phyloP scores from a whole-genome alignment of 2,329 filamentous ascomycete genomes.

The Cercospora brassicicola region DNA sequence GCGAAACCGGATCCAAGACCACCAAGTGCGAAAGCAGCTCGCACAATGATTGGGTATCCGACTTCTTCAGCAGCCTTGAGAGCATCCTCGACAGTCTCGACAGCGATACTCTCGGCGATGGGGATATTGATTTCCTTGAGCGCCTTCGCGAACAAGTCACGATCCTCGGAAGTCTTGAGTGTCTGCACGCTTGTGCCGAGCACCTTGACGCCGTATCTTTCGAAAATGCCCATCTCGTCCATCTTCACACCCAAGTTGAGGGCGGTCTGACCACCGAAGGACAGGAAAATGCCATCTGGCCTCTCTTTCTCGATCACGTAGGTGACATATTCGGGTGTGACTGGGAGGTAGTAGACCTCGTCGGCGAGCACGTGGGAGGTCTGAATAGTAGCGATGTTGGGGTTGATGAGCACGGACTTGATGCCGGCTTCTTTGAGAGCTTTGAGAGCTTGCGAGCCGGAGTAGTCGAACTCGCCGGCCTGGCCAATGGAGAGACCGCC shows the following conservation, averaged over 20 bases:
- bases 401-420: conserved; percentile 89
- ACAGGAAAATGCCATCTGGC: conserved; percentile 95
- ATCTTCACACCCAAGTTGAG: conserved; percentile 96
- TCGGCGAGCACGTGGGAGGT: conserved; percentile 94
- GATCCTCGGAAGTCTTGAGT: conserved; percentile 89
- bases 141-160: conserved; percentile 93
- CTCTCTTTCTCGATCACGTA: conserved; percentile 96
- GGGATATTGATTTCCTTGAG: conserved; percentile 97
- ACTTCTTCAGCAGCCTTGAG: conserved; percentile 81
- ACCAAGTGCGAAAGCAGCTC: conserved; percentile 92
- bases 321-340: conserved; percentile 95
- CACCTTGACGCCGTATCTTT: conserved; percentile 92
- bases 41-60: conserved; percentile 96
- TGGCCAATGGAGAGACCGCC: conserved; percentile 96
- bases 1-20: conserved; percentile 96
- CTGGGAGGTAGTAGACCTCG: conserved; percentile 96
- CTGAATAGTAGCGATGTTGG: conserved; percentile 97
- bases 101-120: conserved; percentile 93
- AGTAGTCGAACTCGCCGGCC: conserved; percentile 98
- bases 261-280: conserved; percentile 95
- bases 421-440: conserved; percentile 94
- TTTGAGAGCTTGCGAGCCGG: conserved; percentile 93
- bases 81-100: conserved; percentile 86
- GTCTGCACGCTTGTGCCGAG: conserved; percentile 93
- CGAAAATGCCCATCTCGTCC: conserved; percentile 92